phyloP scores from a whole-genome alignment of 176 grass and related monocot genomes.

The Sorghum bicolor region Sorghum_bicolor_NCBIv3 NC_012870.2:77508501-77509000 shows the following conservation, averaged over 20 bases:
- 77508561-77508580: not conserved
- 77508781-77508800: constrained; percentile 14
- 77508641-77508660: constrained; percentile 20
- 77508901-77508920: not conserved
- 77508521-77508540: not conserved
- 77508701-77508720: constrained; percentile 96
- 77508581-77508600: constrained; percentile 5
- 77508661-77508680: constrained; percentile 69
- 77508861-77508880: not conserved
- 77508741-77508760: constrained; percentile 87
- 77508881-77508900: not conserved
- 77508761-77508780: constrained; percentile 14
- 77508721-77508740: constrained; percentile 98
- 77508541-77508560: not conserved
- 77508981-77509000: not conserved
- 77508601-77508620: not conserved
- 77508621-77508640: constrained; percentile 6
- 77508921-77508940: not conserved
- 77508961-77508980: constrained; percentile 2
- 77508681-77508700: constrained; percentile 98
- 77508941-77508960: not conserved
- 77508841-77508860: not conserved
- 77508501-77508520: constrained; percentile 2
- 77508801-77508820: constrained; percentile 12
- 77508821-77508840: constrained; percentile 3